Evolutionary conservation across 1,284 basidiomycete species (phyloP), one percentile per base, ranked within the genome.

Genomic region (Trichosporon coremiiforme): DNA sequence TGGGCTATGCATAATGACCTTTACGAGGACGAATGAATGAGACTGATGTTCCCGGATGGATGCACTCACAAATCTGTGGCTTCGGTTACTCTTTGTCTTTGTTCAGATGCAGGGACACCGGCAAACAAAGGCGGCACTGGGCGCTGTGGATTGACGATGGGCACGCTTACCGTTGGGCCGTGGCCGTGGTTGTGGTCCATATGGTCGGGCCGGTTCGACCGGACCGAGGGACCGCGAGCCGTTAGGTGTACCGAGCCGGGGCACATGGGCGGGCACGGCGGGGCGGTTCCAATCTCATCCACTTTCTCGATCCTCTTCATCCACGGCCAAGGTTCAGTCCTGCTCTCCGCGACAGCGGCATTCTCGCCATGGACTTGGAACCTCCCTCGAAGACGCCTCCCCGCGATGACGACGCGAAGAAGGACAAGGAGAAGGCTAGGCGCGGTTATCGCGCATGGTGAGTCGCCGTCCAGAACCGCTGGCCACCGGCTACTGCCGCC

Each of bases 361-460:
- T 2, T 5, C 20, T 41, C 35, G 35, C 35, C 33, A 64, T 64
- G 62, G 38, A 64, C 62, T 35, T 33, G 36, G 22, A 38, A 17
- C 29, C 57, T 9, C 15, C 57, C 4, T 17, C 57, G 4, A 13
- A 22, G 13, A 22, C 29, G 45, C 5, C 17, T 31, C 7, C 55
- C 55, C 35, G 17, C 25, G 33, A 67, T 25, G 25, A 33, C 38
- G 25, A 33, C 31, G 57, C 31, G 3, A 31, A 4, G 15, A 60
- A 33, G 57, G 57, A 75, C n/a, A 73, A 71, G 68, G 72, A 73
- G 25, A 79, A 78, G 71, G 67, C 75, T 33, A 79, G 77, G 64
- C 68, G 80, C 20, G 76, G 78, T 1, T 82, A 82, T 68, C 71
- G 79, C n/a, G 80, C 80, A 10, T 82, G 80, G 79, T 79, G 65